Evolutionary conservation across 164 flowering plant species (phyloP), one percentile per base, ranked within the genome.

Genomic region (Vitis riparia): DNA sequence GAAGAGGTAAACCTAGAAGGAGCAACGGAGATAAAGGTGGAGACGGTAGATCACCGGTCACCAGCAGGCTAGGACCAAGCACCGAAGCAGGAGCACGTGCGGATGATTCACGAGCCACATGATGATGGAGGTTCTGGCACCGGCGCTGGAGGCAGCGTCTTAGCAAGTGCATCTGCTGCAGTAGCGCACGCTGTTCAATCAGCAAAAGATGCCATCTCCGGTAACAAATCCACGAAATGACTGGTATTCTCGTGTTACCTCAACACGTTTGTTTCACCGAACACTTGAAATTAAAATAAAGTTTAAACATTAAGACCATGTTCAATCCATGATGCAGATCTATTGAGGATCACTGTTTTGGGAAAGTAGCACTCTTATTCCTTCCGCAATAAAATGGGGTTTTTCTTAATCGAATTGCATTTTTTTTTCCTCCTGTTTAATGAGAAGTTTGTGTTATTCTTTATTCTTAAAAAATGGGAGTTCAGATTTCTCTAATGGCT

Each of bases 31-130:
- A 74, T 44, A 23, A 79, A 63, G 67, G 84, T 86, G 65, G 67
- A 77, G 23, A 82, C 89, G 2, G 84, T 79, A 15, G 85, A 81
- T 68, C 55, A 76, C 64, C 72, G 81, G 12, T 62, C 68, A 17
- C 63, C 82, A 4, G 67, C 83, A 0, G 85, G 84, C 13, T 57
- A 75, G 14, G 72, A 73, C 50, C 11, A 68, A 63, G 68, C 68
- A 37, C 70, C 79, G 1, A 59, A 17, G 55, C 67, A 63, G 23
- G 74, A 74, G 56, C 53, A 79, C 2, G 80, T 84, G 60, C 62
- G 63, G 50, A 71, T 84, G 30, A 69, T 77, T 69, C 90, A 85
- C 55, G 70, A 62, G 56, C 62, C 55, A 12, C 60, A 32, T 13
- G 66, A 72, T 0, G 61, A 66, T 13, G 50, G 11, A 1, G 44